Evolutionary conservation across 345 rosid genomes (phyloP).

Genomic region (Dipteronia dyeriana): DNA sequence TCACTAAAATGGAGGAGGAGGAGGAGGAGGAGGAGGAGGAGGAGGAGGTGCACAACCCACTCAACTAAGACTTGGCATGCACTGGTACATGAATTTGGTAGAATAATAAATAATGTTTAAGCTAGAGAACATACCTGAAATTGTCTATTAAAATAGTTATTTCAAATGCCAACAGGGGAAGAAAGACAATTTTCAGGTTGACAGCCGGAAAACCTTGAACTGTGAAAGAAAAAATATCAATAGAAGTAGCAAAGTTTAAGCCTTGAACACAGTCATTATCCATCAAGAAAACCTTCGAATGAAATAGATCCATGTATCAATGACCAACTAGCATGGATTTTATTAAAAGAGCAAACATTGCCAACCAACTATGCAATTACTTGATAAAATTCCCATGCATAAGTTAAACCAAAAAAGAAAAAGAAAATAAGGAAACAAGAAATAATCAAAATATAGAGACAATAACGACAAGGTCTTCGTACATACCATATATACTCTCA

Average conservation of each 20-base stretch:
- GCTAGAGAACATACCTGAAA: slow-evolving; percentile 61
- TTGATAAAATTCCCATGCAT: background rate
- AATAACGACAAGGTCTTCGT: slow-evolving; percentile 10
- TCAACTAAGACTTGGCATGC: background rate
- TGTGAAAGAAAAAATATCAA: slow-evolving; percentile 29
- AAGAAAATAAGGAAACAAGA: background rate
- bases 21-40: no score
- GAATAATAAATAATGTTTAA: background rate
- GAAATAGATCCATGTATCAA: background rate
- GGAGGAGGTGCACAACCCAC: background rate
- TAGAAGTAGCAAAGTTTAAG: slow-evolving; percentile 13
- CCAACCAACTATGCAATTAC: background rate
- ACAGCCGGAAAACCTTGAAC: slow-evolving; percentile 60
- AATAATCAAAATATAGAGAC: slow-evolving; percentile 1
- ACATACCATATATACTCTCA: slow-evolving; percentile 73
- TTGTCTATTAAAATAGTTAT: slow-evolving; percentile 76
- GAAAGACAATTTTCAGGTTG: slow-evolving; percentile 86
- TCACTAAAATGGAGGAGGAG: background rate
- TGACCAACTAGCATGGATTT: background rate
- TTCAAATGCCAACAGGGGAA: slow-evolving; percentile 84
- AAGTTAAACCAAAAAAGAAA: background rate
- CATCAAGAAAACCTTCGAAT: background rate
- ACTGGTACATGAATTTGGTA: background rate
- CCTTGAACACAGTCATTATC: background rate
- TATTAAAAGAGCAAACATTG: background rate